Evolutionary conservation across 1,284 basidiomycete species (phyloP), one percentile per base, ranked within the genome.

Genomic region (Microstroma glucosiphilum): DNA sequence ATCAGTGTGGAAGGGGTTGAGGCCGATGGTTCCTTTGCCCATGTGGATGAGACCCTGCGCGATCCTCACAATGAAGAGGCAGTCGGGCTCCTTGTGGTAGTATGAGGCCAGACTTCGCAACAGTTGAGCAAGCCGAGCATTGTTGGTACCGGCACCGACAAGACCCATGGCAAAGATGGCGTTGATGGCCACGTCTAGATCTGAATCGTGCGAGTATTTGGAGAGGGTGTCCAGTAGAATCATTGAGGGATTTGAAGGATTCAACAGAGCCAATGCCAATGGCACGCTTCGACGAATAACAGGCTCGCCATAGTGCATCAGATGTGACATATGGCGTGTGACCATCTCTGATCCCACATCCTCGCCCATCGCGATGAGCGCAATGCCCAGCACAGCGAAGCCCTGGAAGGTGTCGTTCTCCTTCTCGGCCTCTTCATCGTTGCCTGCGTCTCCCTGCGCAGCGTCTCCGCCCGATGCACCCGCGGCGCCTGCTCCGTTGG

Each of bases 141-240:
- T 98, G 83, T 99, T 99, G 37, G 93, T 93, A 42, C 96, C 96
- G 0, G 94, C 94, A 40, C 96, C 96, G 58, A 98, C 90, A 19
- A 99, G 85, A 72, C 96, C 96, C 94, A 99, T 98, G 1, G 94
- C 93, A 70, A 98, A 89, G 80, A 99, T 98, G 26, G 96, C 91
- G 76, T 97, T 98, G 62, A 93, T 85, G 0, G 94, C 96, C 15
- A 99, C 96, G 61, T 87, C 86, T 42, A 97, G 87, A 81, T 99
- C 96, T 76, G 89, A 93, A 83, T 99, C 96, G 83, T 99, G 96
- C 69, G 92, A 96, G 83, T 98, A 98, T 80, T 96, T 96, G n/a
- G 93, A 97, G 7, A 99, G 86, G 0, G 92, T 97, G 80, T 99
- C 96, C 70, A 99, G 87, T 67, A 98, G 89, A 37, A 89, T 84